A percentile compares a stretch with the other conserved stretches of the same genome.
Evolutionary conservation across 495 filamentous ascomycete species (phyloP).

Genomic region (Penicillium taxi): DNA sequence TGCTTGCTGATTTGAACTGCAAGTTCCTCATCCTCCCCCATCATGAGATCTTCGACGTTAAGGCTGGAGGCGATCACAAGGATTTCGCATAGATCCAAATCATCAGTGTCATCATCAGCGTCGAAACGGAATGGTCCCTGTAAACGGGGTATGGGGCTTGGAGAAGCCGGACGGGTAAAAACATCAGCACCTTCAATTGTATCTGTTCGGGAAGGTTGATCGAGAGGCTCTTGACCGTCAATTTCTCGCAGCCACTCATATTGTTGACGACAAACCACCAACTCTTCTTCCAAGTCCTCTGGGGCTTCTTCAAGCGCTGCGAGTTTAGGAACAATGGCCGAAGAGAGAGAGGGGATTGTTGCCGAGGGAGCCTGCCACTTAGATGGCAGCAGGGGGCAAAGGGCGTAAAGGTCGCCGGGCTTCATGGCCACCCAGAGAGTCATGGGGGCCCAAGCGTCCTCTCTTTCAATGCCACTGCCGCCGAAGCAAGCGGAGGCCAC

Average conservation of each 20-base stretch:
- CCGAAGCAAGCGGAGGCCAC: conserved; percentile 80
- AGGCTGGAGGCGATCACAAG: conserved; percentile 47
- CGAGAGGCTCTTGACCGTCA: conserved; percentile 62
- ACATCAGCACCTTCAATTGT: conserved; percentile 53
- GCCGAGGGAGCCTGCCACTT: conserved; percentile 74
- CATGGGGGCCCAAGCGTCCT: conserved; percentile 83
- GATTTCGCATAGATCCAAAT: conserved; percentile 61
- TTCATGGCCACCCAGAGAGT: conserved; percentile 87
- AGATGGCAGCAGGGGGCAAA: conserved; percentile 78
- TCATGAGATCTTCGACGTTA: conserved; percentile 44
- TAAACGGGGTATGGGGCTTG: conserved; percentile 64
- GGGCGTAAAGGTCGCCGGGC: conserved; percentile 77
- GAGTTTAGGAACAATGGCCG: conserved; percentile 60
- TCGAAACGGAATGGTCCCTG: conserved; percentile 80
- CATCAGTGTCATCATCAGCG: conserved; percentile 54
- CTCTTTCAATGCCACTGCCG: conserved; percentile 50
- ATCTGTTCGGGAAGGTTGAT: conserved; percentile 15
- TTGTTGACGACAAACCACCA: conserved; percentile 51
- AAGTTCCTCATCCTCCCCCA: conserved; percentile 44
- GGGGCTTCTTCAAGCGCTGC: conserved; percentile 53
- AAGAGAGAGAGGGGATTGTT: conserved; percentile 66
- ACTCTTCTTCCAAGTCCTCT: conserved; percentile 45
- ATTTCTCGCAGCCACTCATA: conserved; percentile 76
- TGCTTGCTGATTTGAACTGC: conserved; percentile 45
- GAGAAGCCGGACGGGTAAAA: conserved; percentile 60